A percentile compares a stretch with the other conserved stretches of the same genome.
Conservation (phyloP, 129 eudicot genomes). For the sunflower (Helianthus annuus) region HanXRQr2.0-SUNRISE NC_035435.2:157108156-157108655, state of each 20-base stretch:
- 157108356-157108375: conserved; percentile 35
- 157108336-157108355: conserved; percentile 37
- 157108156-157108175: background rate
- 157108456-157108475: background rate
- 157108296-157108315: background rate
- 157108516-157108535: conserved; percentile 31
- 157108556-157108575: conserved; percentile 25
- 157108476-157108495: conserved; percentile 4
- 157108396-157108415: conserved; percentile 26
- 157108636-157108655: conserved; percentile 38
- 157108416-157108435: conserved; percentile 35
- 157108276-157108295: background rate
- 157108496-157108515: conserved; percentile 2
- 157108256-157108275: background rate
- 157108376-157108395: conserved; percentile 35
- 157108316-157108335: conserved; percentile 30
- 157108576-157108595: conserved; percentile 32
- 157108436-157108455: conserved; percentile 29
- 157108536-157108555: conserved; percentile 19
- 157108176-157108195: conserved; percentile 27
- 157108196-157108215: conserved; percentile 30
- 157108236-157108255: background rate
- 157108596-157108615: conserved; percentile 36
- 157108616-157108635: conserved; percentile 26
- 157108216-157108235: conserved; percentile 12